A percentile compares a stretch with the other conserved stretches of the same genome.
phyloP scores from a whole-genome alignment of 163 green algal species.

The Scenedesmus sp. region DNA sequence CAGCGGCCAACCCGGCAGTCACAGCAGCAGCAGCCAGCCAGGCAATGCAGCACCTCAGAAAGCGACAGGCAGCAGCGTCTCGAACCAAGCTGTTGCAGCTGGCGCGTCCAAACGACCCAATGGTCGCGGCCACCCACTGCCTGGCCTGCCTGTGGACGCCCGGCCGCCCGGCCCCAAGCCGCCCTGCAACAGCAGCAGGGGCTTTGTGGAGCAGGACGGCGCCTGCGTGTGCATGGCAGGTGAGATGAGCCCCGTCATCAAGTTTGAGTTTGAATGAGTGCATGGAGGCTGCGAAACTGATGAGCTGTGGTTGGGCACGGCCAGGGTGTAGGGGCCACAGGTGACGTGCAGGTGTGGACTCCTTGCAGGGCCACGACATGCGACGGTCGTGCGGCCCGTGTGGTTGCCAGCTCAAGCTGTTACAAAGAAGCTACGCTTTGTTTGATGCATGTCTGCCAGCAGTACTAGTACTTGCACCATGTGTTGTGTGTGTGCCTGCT shows the following conservation, averaged over 20 bases:
- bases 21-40: background rate
- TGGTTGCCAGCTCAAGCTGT: background rate
- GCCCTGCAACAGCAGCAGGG: constrained; percentile 7
- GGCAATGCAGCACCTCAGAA: background rate
- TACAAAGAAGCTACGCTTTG: too few species aligned
- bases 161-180: background rate
- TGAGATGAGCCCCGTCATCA: too few species aligned
- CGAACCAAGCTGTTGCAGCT: background rate
- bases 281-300: too few species aligned
- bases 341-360: too few species aligned
- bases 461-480: background rate
- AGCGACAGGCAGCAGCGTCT: background rate
- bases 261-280: too few species aligned
- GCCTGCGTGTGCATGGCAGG: constrained; percentile 8
- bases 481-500: background rate
- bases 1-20: background rate
- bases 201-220: background rate
- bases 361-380: too few species aligned
- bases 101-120: background rate
- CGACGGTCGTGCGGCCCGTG: too few species aligned
- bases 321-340: too few species aligned
- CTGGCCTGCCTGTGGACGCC: background rate
- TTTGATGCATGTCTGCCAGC: background rate
- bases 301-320: too few species aligned
- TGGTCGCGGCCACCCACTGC: background rate